Conservation (phyloP, 768 basidiomycete genomes). For the Naganishia randhawae region DNA sequence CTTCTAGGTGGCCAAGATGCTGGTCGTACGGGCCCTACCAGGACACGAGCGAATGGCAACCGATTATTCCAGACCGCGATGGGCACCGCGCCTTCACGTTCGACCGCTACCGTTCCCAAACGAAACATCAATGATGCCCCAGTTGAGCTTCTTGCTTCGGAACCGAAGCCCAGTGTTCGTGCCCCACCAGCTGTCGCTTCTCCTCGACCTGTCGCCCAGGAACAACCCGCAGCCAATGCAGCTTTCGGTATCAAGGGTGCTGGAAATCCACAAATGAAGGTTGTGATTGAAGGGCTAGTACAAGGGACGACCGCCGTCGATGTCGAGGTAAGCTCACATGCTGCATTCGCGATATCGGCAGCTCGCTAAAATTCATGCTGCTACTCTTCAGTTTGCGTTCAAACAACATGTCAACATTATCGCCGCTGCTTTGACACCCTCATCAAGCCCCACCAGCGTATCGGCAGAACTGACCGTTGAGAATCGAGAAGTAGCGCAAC, state of each 20-base stretch:
- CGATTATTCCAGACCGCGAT: conserved; percentile 20
- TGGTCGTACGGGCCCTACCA: neutral
- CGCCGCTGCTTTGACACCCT: conserved; percentile 50
- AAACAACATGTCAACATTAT: conserved; percentile 44
- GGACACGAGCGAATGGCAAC: conserved; percentile 8
- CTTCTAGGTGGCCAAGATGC: conserved; percentile 12
- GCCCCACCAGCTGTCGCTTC: neutral
- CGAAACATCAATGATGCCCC: conserved; percentile 15
- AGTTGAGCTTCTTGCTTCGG: conserved; percentile 2
- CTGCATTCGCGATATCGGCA: neutral
- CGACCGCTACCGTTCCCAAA: conserved; percentile 1
- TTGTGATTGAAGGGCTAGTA: conserved; percentile 70
- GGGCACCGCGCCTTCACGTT: conserved; percentile 7
- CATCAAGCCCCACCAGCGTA: conserved; percentile 52
- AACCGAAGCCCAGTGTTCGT: neutral
- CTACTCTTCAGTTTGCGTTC: conserved; percentile 24
- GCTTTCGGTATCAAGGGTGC: conserved; percentile 14
- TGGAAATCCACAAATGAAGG: conserved; percentile 36
- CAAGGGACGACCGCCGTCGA: conserved; percentile 75
- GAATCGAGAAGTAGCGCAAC: conserved; percentile 59
- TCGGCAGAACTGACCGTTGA: conserved; percentile 72
- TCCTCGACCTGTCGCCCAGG: conserved; percentile 15
- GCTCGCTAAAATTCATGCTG: neutral
- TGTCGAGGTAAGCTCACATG: conserved; percentile 56
- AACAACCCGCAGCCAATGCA: conserved; percentile 2